Evolutionary conservation across 202 grass and related monocot genomes (phyloP), one percentile per base, ranked within the genome.

Genomic region (Eragrostis tef): DNA sequence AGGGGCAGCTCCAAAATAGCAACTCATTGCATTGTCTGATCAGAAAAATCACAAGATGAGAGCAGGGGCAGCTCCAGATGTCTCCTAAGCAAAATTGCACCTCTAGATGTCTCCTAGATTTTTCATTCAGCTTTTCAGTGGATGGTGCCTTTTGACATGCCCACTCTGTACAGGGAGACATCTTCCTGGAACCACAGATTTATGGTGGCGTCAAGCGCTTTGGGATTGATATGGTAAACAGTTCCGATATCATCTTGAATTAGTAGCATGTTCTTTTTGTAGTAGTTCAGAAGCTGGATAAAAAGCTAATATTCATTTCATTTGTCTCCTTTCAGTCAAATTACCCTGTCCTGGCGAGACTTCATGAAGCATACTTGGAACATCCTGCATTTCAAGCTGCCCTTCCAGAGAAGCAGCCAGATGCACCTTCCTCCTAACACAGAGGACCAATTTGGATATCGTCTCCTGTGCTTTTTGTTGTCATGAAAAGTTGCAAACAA

Each of bases 301-400:
- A 16, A 50, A 31, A 63, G 12, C 10, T 73, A 51, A 26, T 34
- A 0, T 21, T 67, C 17, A 54, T n/a, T 50, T 51, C 16, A n/a
- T 58, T 77, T 34, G 9, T 36, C 20, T 16, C 73, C 19, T 81
- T 84, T 45, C 69, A 93, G 88, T 73, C 82, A 11, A 82, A 34
- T 71, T 90, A 88, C 63, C 88, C 86, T 45, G 88, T 81, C 20
- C 64, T 93, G 50, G 75, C 75, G 4, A 88, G 86, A 71, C 75
- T 93, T 17, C 86, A 90, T 79, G 83, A 88, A 74, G 86, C 86
- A 24, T 93, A 88, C 41, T 63, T 77, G 56, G 64, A 88, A 71
- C 76, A 86, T 17, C 88, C 91, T 74, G 91, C 86, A 48, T 93
- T 93, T 70, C 82, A 84, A 81, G 88, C 86, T 44, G 86, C 91